These are phyloP conservation scores for Chenopodium suecicum DNA, from an alignment of 148 eudicot genomes.

Conservation along the genomic window DNA sequence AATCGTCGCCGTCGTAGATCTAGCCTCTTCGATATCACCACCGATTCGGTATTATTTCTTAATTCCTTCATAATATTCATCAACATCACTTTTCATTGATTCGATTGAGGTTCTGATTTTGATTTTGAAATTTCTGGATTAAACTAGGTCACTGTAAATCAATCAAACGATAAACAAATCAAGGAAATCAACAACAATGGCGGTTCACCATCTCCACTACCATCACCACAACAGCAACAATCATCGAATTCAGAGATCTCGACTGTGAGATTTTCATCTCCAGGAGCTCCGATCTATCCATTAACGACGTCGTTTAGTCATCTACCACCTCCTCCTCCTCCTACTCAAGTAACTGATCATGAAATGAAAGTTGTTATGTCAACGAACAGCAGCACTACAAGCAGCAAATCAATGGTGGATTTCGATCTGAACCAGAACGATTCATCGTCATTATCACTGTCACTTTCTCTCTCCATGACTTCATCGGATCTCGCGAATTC, in stretches of 20 bases:
- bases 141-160: constrained; percentile 18
- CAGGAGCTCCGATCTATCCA: constrained; percentile 25
- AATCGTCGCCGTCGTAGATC: constrained; percentile 75
- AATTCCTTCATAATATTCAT: background rate
- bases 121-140: background rate
- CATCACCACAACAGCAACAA: background rate
- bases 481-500: constrained; percentile 16
- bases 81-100: too few relatives aligned
- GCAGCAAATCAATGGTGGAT: constrained; percentile 31
- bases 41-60: constrained; percentile 50
- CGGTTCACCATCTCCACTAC: constrained; percentile 1
- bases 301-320: background rate
- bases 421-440: constrained; percentile 39
- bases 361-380: constrained; percentile 21
- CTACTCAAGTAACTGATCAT: constrained; percentile 2
- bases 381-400: constrained; percentile 20
- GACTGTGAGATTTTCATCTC: constrained; percentile 15
- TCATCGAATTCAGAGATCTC: constrained; percentile 17
- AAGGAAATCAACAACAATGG: background rate
- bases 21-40: constrained; percentile 82
- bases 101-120: background rate
- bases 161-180: constrained; percentile 19
- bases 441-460: constrained; percentile 45
- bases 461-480: constrained; percentile 55
- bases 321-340: too few relatives aligned